Conservation (phyloP, 345 rosid species). For the Murraya koenigii region DNA sequence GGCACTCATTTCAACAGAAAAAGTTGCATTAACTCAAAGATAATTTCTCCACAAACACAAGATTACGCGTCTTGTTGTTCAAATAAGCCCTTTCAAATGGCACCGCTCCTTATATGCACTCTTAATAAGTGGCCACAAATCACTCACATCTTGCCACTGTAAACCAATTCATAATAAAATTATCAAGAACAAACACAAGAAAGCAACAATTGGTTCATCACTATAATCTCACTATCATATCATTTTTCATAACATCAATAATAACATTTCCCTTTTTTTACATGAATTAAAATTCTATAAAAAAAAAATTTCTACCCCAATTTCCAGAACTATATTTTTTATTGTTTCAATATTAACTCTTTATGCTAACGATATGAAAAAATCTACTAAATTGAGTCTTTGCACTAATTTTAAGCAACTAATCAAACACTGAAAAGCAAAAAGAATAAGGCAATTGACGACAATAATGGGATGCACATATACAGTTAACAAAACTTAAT, state of each 20-base stretch:
- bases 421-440: too few species aligned
- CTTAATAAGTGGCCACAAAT: slow-evolving; percentile 85
- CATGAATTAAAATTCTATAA: background rate
- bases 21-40: too few species aligned
- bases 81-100: slow-evolving; percentile 70
- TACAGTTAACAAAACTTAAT: too few species aligned
- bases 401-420: background rate
- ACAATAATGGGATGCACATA: too few species aligned
- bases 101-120: slow-evolving; percentile 58
- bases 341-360: background rate
- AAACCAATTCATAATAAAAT: background rate
- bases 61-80: slow-evolving; percentile 86
- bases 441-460: too few species aligned
- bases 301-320: background rate
- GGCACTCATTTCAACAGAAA: too few species aligned
- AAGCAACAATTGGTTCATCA: background rate
- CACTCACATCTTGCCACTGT: slow-evolving; percentile 94
- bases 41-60: slow-evolving; percentile 72
- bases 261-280: background rate
- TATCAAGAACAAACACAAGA: background rate
- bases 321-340: background rate
- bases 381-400: too few species aligned
- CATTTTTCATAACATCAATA: background rate
- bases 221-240: background rate
- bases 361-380: too few species aligned